These are phyloP conservation scores for Tulasnella sp. DNA, from an alignment of 768 basidiomycete genomes.

Conservation along the genomic window DNA sequence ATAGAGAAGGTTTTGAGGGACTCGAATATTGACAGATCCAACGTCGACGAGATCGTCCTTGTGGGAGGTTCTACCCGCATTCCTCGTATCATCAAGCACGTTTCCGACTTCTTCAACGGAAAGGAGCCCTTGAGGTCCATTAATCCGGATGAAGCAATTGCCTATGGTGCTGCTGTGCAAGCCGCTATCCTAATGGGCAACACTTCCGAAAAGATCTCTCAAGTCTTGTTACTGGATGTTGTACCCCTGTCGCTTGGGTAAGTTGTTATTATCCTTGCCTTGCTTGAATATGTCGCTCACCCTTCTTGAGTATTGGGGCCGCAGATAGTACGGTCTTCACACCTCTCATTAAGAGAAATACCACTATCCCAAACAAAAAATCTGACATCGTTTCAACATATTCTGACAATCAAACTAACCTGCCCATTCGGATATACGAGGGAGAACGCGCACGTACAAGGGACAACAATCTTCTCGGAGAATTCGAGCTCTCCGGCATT, in stretches of 20 bases:
- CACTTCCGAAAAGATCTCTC: conserved; percentile 96
- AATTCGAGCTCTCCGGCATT: conserved; percentile 95
- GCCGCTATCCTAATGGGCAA: conserved; percentile 96
- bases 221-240: conserved; percentile 90
- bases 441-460: conserved; percentile 97
- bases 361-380: conserved; percentile 89
- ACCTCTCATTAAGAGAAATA: conserved; percentile 95
- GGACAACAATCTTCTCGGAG: conserved; percentile 97
- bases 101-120: conserved; percentile 97
- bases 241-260: conserved; percentile 68
- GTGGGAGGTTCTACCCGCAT: conserved; percentile 99
- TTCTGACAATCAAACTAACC: conserved; percentile 97
- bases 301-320: conserved; percentile 67
- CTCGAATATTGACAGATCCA: conserved; percentile 93
- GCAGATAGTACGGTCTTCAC: conserved; percentile 99
- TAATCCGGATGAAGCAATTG: conserved; percentile 98
- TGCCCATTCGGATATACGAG: conserved; percentile 95
- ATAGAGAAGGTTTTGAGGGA: conserved; percentile 98
- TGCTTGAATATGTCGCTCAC: too few species aligned
- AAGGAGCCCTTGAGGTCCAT: conserved; percentile 99
- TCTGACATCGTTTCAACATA: conserved; percentile 99
- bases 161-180: conserved; percentile 97
- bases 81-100: conserved; percentile 92
- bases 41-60: conserved; percentile 93
- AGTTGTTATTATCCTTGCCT: too few species aligned